These are phyloP conservation scores for Hymenochaete sp. DNA, from an alignment of 1,284 basidiomycete species.

Conservation along the genomic window DNA sequence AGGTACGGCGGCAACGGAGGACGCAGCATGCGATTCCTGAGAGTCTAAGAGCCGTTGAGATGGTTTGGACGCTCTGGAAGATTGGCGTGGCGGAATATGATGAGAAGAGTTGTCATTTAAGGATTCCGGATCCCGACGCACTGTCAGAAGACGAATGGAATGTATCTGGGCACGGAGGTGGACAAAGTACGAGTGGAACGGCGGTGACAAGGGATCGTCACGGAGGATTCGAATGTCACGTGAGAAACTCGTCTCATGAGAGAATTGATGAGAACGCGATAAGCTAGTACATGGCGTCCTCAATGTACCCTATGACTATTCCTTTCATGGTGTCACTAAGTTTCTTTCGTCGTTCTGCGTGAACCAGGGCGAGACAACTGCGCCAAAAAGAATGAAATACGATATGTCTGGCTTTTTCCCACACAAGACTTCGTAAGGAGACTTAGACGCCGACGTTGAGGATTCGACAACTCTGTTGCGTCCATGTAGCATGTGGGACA, in stretches of 20 bases:
- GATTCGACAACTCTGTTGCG: too few relatives aligned
- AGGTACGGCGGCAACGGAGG: too few relatives aligned
- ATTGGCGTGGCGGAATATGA: not conserved
- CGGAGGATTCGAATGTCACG: constrained; percentile 4
- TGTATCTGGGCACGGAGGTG: too few relatives aligned
- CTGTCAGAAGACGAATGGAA: not conserved
- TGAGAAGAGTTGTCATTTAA: too few relatives aligned
- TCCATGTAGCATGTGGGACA: too few relatives aligned
- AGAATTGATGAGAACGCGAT: not conserved
- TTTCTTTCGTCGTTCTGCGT: not conserved
- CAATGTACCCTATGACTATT: not conserved
- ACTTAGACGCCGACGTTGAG: too few relatives aligned
- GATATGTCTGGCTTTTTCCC: too few relatives aligned
- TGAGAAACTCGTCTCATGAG: not conserved
- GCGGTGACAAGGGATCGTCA: not conserved
- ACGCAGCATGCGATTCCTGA: too few relatives aligned
- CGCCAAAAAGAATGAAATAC: too few relatives aligned
- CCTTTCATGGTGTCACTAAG: not conserved
- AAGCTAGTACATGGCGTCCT: constrained; percentile 9
- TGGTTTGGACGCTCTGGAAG: not conserved
- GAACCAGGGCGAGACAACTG: too few relatives aligned
- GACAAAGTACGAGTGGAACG: not conserved
- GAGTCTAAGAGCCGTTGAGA: too few relatives aligned
- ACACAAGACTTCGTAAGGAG: too few relatives aligned
- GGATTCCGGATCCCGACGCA: not conserved